phyloP scores from a whole-genome alignment of 2,329 filamentous ascomycete genomes.

The Coniochaeta sp. region DNA sequence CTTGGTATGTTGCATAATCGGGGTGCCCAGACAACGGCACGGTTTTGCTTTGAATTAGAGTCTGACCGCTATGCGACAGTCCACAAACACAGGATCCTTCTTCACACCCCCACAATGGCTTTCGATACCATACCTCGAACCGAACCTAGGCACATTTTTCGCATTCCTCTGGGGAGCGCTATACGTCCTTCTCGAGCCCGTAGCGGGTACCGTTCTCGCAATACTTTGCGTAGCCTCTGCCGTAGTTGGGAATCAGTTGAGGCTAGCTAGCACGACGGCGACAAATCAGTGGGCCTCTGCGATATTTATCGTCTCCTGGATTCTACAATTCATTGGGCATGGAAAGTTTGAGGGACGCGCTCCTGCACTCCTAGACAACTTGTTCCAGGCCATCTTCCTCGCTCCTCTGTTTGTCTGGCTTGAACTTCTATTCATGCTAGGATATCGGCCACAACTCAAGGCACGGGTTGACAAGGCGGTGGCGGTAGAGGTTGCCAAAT shows the following conservation, averaged over 20 bases:
- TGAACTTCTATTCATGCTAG: conserved; percentile 81
- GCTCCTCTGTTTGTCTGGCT: conserved; percentile 98
- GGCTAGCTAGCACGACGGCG: conserved; percentile 42
- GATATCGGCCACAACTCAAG: conserved; percentile 85
- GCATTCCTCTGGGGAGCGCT: conserved; percentile 56
- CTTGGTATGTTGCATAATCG: background rate
- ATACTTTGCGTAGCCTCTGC: conserved; percentile 69
- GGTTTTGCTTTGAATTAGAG: no score
- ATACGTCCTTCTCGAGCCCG: conserved; percentile 89
- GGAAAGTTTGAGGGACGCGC: conserved; percentile 82
- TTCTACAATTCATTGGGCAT: conserved; percentile 87
- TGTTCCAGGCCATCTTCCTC: conserved; percentile 84
- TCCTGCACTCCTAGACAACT: conserved; percentile 82
- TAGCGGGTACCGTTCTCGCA: conserved; percentile 73
- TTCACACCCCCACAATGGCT: conserved; percentile 60
- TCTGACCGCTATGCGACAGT: conserved; percentile 28
- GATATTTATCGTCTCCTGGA: conserved; percentile 70
- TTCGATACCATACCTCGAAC: conserved; percentile 57
- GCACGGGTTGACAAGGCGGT: conserved; percentile 71
- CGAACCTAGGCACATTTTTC: conserved; percentile 17
- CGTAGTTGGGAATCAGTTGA: conserved; percentile 68
- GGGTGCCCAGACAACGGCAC: no score
- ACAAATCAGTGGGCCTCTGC: conserved; percentile 53
- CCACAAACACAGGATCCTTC: conserved; percentile 54
- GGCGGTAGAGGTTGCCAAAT: conserved; percentile 67